Percentiles rank a stretch among this genome's conserved stretches.
Evolutionary conservation across 192 early-diverging fungal genomes (phyloP).

Genomic region (Chytriomyces confervae): DNA sequence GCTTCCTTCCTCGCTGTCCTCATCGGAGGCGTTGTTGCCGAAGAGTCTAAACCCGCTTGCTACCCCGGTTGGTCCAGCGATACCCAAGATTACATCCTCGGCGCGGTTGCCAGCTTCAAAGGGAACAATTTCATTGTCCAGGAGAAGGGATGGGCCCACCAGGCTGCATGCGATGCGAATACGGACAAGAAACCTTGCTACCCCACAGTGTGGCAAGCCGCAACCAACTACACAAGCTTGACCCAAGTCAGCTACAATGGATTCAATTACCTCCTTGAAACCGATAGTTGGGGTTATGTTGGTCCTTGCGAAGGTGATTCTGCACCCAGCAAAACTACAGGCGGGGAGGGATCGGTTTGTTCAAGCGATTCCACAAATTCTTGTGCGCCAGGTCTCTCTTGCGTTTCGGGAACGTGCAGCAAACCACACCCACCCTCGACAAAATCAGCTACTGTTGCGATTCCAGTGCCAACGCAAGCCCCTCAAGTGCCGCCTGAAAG

Average conservation of each 20-base stretch:
- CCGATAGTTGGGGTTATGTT: not conserved
- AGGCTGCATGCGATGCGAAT: not conserved
- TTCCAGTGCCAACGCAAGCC: not conserved
- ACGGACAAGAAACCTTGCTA: not conserved
- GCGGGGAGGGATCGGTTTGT: not conserved
- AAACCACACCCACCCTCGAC: not conserved
- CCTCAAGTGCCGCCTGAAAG: not conserved
- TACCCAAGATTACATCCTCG: conserved; percentile 10
- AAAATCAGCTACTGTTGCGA: not conserved
- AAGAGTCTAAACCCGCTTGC: not conserved
- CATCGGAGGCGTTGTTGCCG: too few species aligned
- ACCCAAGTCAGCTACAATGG: not conserved
- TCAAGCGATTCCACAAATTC: too few species aligned
- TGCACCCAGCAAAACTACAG: not conserved
- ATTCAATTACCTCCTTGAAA: not conserved
- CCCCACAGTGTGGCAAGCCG: not conserved
- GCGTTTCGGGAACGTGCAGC: too few species aligned
- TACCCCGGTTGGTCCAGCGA: not conserved
- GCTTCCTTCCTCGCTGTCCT: too few species aligned
- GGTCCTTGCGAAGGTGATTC: not conserved
- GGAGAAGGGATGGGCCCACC: not conserved
- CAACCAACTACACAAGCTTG: not conserved
- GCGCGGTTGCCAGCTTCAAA: not conserved
- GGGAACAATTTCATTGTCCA: conserved; percentile 6
- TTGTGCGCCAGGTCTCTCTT: too few species aligned